Evolutionary conservation across 306 rosid genomes (phyloP), one percentile per base, ranked within the genome.

Genomic region (Medicago lupulina): DNA sequence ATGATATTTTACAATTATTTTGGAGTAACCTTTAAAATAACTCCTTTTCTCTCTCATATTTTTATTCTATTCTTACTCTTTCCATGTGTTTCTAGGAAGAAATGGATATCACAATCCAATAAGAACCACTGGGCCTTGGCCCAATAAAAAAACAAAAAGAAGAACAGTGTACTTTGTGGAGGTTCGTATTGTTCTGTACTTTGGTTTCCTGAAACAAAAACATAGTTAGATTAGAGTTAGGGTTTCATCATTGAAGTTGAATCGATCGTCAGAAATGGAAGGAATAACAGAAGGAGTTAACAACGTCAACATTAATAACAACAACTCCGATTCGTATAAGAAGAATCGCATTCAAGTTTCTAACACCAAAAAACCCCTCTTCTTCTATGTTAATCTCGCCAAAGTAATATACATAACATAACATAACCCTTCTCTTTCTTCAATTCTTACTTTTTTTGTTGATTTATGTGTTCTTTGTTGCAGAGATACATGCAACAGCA

Each of bases 401-500:
- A 90, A 90, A 90, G 96, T 90, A n/a, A n/a, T n/a, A n/a, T n/a
- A n/a, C n/a, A n/a, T n/a, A n/a, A n/a, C n/a, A n/a, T n/a, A 34
- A n/a, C 23, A 9, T 5, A 31, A 31, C 3, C 10, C 1, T 6
- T 47, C 0, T 34, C 4, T 28, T 70, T 62, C 3, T 19, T 66
- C 19, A 62, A 10, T 63, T 19, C 8, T 7, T 34, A 12, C 11
- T 34, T 61, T 73, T 54, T 1, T 21, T 53, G 15, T 7, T 36
- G 1, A 9, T 11, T 14, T 55, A n/a, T 9, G 12, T 41, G n/a
- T 76, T 77, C 2, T 76, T 77, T 66, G 11, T 69, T 65, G 83
- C 83, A 91, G 97, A 89, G 89, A 80, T 91, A 91, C 50, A 91
- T 91, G 93, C 91, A 91, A 79, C 94, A 84, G 73, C 85, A 91